Evolutionary conservation across 2,329 filamentous ascomycete genomes (phyloP).

Genomic region (Nigrospora osmanthi): DNA sequence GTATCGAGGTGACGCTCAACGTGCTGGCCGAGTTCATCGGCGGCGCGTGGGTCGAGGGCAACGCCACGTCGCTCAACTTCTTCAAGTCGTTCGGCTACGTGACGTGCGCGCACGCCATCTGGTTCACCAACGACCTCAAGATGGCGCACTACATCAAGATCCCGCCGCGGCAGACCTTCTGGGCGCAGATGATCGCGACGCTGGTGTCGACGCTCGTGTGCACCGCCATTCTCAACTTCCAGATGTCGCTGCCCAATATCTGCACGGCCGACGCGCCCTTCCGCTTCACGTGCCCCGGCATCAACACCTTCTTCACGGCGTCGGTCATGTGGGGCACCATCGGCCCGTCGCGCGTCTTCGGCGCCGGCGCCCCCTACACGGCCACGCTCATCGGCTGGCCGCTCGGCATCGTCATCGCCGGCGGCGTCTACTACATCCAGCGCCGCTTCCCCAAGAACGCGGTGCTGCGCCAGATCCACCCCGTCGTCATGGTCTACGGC

Average conservation of each 20-base stretch:
- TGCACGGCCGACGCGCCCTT: conserved; percentile 20
- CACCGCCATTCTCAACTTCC: conserved; percentile 34
- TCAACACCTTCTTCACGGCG: conserved; percentile 24
- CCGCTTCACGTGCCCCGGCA: conserved; percentile 22
- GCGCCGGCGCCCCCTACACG: conserved; percentile 18
- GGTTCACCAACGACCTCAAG: conserved; percentile 22
- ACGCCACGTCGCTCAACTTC: conserved; percentile 44
- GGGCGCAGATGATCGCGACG: conserved; percentile 23
- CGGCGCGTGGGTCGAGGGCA: conserved; percentile 40
- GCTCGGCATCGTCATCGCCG: conserved; percentile 20
- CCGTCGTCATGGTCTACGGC: conserved; percentile 17
- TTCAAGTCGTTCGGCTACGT: conserved; percentile 41
- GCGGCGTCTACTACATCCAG: conserved; percentile 20
- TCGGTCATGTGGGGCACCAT: conserved; percentile 24
- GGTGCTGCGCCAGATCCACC: conserved; percentile 17
- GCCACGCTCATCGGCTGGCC: conserved; percentile 23
- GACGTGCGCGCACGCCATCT: conserved; percentile 19
- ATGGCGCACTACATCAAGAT: conserved; percentile 24
- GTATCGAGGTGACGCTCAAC: conserved; percentile 42
- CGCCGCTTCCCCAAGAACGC: conserved; percentile 11
- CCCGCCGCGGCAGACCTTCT: conserved; percentile 21
- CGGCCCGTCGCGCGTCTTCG: conserved; percentile 23
- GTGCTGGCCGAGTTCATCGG: conserved; percentile 46
- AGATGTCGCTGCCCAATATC: conserved; percentile 15
- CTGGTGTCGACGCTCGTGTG: conserved; percentile 38